Evolutionary conservation across 2,329 filamentous ascomycete species (phyloP).

Genomic region (Xylariaceae sp.): DNA sequence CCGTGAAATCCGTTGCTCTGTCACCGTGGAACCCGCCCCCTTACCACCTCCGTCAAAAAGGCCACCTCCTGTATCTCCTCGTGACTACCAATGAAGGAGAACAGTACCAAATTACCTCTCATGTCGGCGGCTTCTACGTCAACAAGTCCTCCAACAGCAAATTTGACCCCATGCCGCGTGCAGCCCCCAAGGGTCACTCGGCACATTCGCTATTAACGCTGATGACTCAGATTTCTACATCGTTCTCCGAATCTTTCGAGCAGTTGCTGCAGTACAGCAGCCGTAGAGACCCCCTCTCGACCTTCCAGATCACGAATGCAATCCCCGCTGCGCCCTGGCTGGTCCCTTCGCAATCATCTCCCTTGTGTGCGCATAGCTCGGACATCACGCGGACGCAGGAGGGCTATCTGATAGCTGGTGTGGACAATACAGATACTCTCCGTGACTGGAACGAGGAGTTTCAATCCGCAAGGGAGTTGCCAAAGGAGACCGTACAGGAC

Average conservation of each 20-base stretch:
- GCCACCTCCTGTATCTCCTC: slow-evolving; percentile 86
- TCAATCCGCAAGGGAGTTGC: slow-evolving; percentile 91
- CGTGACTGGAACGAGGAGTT: slow-evolving; percentile 99
- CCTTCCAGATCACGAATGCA: slow-evolving; percentile 93
- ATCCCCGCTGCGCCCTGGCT: slow-evolving; percentile 91
- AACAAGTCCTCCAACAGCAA: slow-evolving; percentile 95
- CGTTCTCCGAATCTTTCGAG: slow-evolving; percentile 72
- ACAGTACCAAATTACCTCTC: slow-evolving; percentile 87
- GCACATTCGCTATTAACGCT: slow-evolving; percentile 85
- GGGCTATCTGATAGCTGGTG: slow-evolving; percentile 81
- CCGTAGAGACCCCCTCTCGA: slow-evolving; percentile 80
- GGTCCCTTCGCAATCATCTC: slow-evolving; percentile 64
- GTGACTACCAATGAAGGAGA: slow-evolving; percentile 92
- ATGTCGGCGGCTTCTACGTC: slow-evolving; percentile 93
- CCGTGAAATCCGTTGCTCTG: slow-evolving; percentile 80
- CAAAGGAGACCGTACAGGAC: slow-evolving; percentile 90
- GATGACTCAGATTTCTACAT: slow-evolving; percentile 74
- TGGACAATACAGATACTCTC: slow-evolving; percentile 90
- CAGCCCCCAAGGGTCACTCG: slow-evolving; percentile 70
- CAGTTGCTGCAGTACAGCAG: slow-evolving; percentile 81
- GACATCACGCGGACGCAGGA: slow-evolving; percentile 91
- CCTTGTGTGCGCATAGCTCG: slow-evolving; percentile 66
- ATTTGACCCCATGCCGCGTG: slow-evolving; percentile 84
- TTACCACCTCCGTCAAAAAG: slow-evolving; percentile 83
- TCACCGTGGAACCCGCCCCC: slow-evolving; percentile 97